These are phyloP conservation scores for Cardamine chenopodiifolia DNA, from an alignment of 345 rosid species.

Conservation along the genomic window DNA sequence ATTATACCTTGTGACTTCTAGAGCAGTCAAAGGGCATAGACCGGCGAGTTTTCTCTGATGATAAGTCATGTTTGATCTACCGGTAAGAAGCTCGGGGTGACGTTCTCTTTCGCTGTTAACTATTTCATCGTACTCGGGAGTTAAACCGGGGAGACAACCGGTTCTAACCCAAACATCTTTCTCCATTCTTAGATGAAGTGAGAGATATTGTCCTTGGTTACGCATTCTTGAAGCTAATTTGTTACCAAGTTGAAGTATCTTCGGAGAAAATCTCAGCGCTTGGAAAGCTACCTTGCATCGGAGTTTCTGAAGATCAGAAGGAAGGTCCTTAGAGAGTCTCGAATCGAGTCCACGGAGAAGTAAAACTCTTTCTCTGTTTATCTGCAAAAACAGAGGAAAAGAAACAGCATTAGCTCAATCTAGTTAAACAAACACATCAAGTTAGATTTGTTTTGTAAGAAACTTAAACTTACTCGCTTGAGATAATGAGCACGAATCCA, in stretches of 20 bases:
- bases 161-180: slow-evolving; percentile 98
- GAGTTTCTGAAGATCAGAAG: slow-evolving; percentile 94
- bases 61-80: slow-evolving; percentile 88
- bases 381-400: slow-evolving; percentile 53
- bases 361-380: slow-evolving; percentile 84
- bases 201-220: slow-evolving; percentile 81
- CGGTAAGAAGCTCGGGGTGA: slow-evolving; percentile 91
- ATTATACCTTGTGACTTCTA: slow-evolving; percentile 80
- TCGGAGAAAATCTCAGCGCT: slow-evolving; percentile 81
- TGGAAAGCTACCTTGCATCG: slow-evolving; percentile 96
- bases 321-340: slow-evolving; percentile 91
- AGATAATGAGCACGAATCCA: slow-evolving; percentile 98
- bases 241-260: slow-evolving; percentile 76
- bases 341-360: slow-evolving; percentile 95
- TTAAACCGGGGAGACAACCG: slow-evolving; percentile 89
- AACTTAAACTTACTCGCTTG: slow-evolving; percentile 57
- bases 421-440: neutral
- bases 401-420: slow-evolving; percentile 15
- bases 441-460: neutral
- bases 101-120: slow-evolving; percentile 70
- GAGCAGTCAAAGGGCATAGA: slow-evolving; percentile 85
- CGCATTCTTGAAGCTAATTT: slow-evolving; percentile 77
- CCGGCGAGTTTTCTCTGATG: slow-evolving; percentile 84
- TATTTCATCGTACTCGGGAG: slow-evolving; percentile 69
- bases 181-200: slow-evolving; percentile 91